phyloP scores from a whole-genome alignment of 2,329 filamentous ascomycete species.

The Madurella mycetomatis region DNA sequence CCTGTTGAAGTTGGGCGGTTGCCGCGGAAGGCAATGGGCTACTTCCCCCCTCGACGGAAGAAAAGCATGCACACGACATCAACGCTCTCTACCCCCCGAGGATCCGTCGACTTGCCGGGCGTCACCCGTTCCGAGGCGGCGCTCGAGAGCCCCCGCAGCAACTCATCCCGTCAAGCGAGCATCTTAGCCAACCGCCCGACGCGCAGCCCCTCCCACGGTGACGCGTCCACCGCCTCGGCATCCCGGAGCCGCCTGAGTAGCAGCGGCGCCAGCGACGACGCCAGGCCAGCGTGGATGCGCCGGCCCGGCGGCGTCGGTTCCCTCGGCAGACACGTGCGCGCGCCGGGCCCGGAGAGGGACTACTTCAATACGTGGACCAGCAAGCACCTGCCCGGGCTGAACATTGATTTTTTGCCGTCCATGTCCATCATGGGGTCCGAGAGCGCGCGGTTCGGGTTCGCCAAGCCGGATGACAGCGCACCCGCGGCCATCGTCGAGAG shows the following conservation, averaged over 20 bases:
- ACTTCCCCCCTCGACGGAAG: conserved; percentile 86
- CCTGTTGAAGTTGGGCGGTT: conserved; percentile 84
- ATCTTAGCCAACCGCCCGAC: conserved; percentile 32
- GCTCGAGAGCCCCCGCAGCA: conserved; percentile 33
- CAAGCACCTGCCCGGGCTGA: conserved; percentile 75
- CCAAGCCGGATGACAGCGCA: conserved; percentile 32
- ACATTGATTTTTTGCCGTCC: conserved; percentile 63
- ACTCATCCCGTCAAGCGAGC: conserved; percentile 41
- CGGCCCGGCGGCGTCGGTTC: conserved; percentile 87
- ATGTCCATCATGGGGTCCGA: conserved; percentile 62
- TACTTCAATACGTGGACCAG: conserved; percentile 78
- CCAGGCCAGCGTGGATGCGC: conserved; percentile 60
- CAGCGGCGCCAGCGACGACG: conserved; percentile 29
- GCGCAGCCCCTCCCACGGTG: neutral
- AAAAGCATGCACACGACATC: conserved; percentile 70
- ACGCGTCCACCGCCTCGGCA: conserved; percentile 29
- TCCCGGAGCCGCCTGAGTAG: conserved; percentile 36
- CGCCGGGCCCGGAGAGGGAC: conserved; percentile 79
- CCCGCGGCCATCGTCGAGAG: conserved; percentile 45
- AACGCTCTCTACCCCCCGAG: conserved; percentile 61
- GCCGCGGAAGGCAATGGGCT: conserved; percentile 74
- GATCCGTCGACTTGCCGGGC: conserved; percentile 58
- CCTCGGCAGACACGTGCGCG: conserved; percentile 64
- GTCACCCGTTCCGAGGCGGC: conserved; percentile 34
- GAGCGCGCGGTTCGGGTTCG: conserved; percentile 54